A percentile compares a stretch with the other conserved stretches of the same genome.
Conservation (phyloP, 306 rosid species). For the Medicago truncatula region MtrunA17r5.0-ANR NC_053043.1:14492001-14492500, state of each 20-base stretch:
- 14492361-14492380: not conserved
- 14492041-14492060: conserved; percentile 69
- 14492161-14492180: conserved; percentile 39
- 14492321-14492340: conserved; percentile 35
- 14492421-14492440: not conserved
- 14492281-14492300: conserved; percentile 2
- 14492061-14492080: conserved; percentile 44
- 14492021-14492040: conserved; percentile 48
- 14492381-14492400: not conserved
- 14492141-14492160: conserved; percentile 45
- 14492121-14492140: conserved; percentile 50
- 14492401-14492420: not conserved
- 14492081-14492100: conserved; percentile 50
- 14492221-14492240: conserved; percentile 54
- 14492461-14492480: not conserved
- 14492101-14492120: conserved; percentile 45
- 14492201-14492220: conserved; percentile 46
- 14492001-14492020: conserved; percentile 34
- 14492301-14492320: not conserved
- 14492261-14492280: conserved; percentile 42
- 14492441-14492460: not conserved
- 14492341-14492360: not conserved
- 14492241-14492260: conserved; percentile 36
- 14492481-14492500: not conserved
- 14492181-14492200: not conserved